Conservation (phyloP, 768 basidiomycete genomes). For the Kwoniella heveanensis region DNA sequence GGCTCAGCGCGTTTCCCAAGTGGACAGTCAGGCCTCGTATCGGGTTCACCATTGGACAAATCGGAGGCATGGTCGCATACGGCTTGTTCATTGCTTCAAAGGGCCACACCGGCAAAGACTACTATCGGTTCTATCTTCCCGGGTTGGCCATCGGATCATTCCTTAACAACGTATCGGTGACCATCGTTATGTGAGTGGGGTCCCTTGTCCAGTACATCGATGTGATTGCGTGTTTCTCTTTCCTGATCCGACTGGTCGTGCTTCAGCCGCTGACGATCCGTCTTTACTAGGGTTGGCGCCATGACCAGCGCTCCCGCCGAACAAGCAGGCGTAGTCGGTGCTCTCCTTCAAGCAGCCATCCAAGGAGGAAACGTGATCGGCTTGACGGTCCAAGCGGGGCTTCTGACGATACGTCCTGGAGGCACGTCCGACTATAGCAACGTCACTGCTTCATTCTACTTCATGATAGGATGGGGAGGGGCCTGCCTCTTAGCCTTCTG, state of each 20-base stretch:
- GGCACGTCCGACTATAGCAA: conserved; percentile 27
- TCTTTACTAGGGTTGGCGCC: conserved; percentile 27
- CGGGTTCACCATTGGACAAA: conserved; percentile 26
- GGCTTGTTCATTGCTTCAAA: background rate
- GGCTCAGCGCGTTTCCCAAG: conserved; percentile 52
- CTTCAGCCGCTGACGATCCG: background rate
- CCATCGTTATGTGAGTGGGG: conserved; percentile 6
- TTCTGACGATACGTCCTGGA: conserved; percentile 35
- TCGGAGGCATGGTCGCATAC: background rate
- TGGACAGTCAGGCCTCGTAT: conserved; percentile 14
- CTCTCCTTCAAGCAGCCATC: conserved; percentile 36
- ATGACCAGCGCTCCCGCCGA: conserved; percentile 42
- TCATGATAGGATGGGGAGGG: conserved; percentile 33
- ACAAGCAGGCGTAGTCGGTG: conserved; percentile 45
- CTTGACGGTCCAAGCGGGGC: conserved; percentile 40
- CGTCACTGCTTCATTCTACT: conserved; percentile 31
- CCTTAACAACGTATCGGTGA: background rate
- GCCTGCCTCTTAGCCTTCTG: conserved; percentile 27
- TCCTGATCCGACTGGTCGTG: no score
- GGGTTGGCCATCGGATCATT: background rate
- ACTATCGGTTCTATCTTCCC: background rate
- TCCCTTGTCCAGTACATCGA: no score
- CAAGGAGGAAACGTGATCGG: conserved; percentile 38
- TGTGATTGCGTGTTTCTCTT: no score
- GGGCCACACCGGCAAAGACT: background rate